Base-by-base conservation (phyloP, 2,329 filamentous ascomycete species). In the Ophiostoma pallidulum region DNA sequence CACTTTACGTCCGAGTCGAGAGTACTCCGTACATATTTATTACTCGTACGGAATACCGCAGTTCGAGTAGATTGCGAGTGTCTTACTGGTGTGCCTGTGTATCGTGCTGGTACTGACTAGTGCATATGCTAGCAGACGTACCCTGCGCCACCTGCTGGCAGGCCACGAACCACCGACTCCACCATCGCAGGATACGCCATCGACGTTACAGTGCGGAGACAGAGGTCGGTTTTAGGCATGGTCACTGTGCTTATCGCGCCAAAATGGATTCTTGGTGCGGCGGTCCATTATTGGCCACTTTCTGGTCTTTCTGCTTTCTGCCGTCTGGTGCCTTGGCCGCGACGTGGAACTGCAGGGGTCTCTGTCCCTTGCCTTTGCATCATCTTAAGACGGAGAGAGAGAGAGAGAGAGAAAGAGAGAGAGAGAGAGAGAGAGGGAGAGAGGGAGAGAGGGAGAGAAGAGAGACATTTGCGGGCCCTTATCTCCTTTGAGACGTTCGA, bases 221-320 rank as follows among this genome's bases (percentile, higher is more conserved):
- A 12, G 4, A 41, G 38, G 22, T 10, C 6, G 29, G 28, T 28
- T 28, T 13, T 29, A 12, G 14, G 10, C 19, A 42, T 33, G 13
- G 22, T 24, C 28, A 31, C 40, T 32, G 20, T 39, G 26, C 46
- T 48, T 48, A 48, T 48, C 46, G 40, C 46, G 33, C 46, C 46
- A 43, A 43, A 43, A n/a, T n/a, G n/a, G n/a, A n/a, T 39, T 38
- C 22, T 24, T 16, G 28, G 24, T 33, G 19, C 33, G 31, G 22
- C 16, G 20, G 10, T 22, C 19, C 8, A 26, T 33, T 7, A 48
- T 48, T 48, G 40, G 46, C 12, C 18, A 18, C 22, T 14, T 13
- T 14, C 26, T 13, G 26, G 26, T 41, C 18, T 8, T 6, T 18
- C 31, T 31, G 13, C 7, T 6, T 28, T 4, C 29, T 41, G 28